Percentiles rank a stretch among this genome's conserved stretches.
These are phyloP conservation scores for Colletotrichum falcatum DNA, from an alignment of 2,329 filamentous ascomycete genomes.

Conservation along the genomic window DNA sequence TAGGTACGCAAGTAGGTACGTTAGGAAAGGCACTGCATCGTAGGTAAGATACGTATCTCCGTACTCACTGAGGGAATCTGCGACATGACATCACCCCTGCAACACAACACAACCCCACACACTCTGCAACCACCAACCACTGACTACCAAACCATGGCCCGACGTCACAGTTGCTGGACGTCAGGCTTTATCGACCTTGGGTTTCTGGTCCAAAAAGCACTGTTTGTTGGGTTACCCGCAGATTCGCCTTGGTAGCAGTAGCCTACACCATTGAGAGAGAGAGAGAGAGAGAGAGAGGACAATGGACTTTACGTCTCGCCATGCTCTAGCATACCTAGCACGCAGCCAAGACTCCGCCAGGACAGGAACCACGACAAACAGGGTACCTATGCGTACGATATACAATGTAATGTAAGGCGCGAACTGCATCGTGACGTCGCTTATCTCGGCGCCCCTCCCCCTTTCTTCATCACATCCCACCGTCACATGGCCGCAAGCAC, in stretches of 20 bases:
- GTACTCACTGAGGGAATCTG: neutral
- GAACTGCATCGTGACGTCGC: slow-evolving; percentile 39
- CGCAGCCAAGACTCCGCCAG: neutral
- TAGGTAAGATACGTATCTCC: neutral
- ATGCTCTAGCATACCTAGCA: neutral
- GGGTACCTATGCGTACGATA: neutral
- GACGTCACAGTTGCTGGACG: slow-evolving; percentile 12
- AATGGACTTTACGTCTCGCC: slow-evolving; percentile 1
- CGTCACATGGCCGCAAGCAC: neutral
- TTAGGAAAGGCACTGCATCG: no score
- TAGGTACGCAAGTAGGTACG: no score
- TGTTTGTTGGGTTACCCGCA: neutral
- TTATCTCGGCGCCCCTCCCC: slow-evolving; percentile 20
- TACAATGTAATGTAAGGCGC: neutral
- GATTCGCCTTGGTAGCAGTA: no score
- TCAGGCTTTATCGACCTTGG: slow-evolving; percentile 5
- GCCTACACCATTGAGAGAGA: no score
- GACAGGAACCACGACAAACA: neutral
- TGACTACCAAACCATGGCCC: slow-evolving; percentile 1
- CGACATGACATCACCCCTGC: slow-evolving; percentile 29
- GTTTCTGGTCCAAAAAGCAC: neutral
- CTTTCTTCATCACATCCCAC: neutral
- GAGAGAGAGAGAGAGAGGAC: neutral
- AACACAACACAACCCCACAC: neutral
- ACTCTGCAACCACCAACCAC: slow-evolving; percentile 1